These are phyloP conservation scores for Mastigamoeba balamuthi DNA, from an alignment of 78 protist genomes.

Conservation along the genomic window DNA sequence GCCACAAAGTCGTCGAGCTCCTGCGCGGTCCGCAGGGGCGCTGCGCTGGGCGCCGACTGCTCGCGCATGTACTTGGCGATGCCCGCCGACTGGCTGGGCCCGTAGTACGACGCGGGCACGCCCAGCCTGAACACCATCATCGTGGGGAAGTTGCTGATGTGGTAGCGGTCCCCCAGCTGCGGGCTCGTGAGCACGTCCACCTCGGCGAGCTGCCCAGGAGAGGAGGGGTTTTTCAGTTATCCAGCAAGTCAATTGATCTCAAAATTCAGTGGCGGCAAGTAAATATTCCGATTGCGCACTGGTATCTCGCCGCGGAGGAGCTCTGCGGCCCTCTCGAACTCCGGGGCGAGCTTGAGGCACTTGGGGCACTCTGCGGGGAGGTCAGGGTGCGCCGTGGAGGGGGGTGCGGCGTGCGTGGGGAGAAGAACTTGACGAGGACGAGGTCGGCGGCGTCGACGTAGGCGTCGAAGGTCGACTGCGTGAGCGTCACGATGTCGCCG, in stretches of 20 bases:
- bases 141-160: background rate
- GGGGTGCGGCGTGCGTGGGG: slow-evolving; percentile 20
- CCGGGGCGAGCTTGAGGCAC: background rate
- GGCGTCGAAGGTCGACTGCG: slow-evolving; percentile 54
- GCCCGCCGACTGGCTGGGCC: background rate
- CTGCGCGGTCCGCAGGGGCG: background rate
- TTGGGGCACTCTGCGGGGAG: background rate
- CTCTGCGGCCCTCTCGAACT: background rate
- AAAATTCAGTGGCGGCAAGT: too few relatives aligned
- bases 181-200: background rate
- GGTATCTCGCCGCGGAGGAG: background rate
- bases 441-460: slow-evolving; percentile 33
- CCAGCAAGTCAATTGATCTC: too few relatives aligned
- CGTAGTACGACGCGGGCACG: background rate
- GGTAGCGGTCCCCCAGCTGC: background rate
- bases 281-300: too few relatives aligned
- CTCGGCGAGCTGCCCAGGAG: background rate
- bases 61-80: background rate
- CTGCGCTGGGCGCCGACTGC: background rate
- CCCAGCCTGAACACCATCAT: background rate
- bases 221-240: too few relatives aligned
- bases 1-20: background rate
- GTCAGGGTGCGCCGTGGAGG: background rate
- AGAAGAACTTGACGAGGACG: slow-evolving; percentile 65
- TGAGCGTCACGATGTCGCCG: slow-evolving; percentile 36